phyloP scores from a whole-genome alignment of 179 eudicot species.

The Nepenthes alata region DNA sequence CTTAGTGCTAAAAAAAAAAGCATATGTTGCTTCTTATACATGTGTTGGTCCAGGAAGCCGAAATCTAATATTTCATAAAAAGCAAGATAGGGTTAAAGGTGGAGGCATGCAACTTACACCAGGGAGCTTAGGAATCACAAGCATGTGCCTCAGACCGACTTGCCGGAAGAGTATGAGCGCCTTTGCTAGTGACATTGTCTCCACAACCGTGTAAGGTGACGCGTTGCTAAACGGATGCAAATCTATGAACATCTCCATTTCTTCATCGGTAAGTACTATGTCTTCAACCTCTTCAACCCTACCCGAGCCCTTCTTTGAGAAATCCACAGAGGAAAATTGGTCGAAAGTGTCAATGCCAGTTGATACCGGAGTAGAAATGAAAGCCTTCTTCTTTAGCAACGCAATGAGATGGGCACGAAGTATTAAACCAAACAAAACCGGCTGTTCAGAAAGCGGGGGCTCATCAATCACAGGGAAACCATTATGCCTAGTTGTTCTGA shows the following conservation, averaged over 20 bases:
- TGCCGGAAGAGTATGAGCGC: constrained; percentile 76
- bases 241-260: constrained; percentile 83
- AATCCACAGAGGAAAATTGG: constrained; percentile 53
- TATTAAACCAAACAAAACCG: constrained; percentile 56
- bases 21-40: not conserved
- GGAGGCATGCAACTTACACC: constrained; percentile 39
- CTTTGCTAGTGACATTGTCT: constrained; percentile 87
- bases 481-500: constrained; percentile 50
- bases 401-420: constrained; percentile 67
- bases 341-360: constrained; percentile 28
- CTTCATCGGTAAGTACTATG: constrained; percentile 48
- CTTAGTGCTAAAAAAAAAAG: too few species aligned
- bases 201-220: constrained; percentile 81
- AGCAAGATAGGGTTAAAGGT: not conserved
- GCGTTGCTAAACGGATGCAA: constrained; percentile 76
- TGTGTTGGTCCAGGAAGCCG: not conserved
- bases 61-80: not conserved
- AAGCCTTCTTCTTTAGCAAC: constrained; percentile 64
- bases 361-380: constrained; percentile 27
- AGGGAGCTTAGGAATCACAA: constrained; percentile 50
- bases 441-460: constrained; percentile 34
- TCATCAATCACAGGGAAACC: constrained; percentile 86
- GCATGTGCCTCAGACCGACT: constrained; percentile 84
- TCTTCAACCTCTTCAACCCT: constrained; percentile 45
- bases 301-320: constrained; percentile 66